These are phyloP conservation scores for Mycena galopus DNA, from an alignment of 768 basidiomycete species.

Conservation along the genomic window DNA sequence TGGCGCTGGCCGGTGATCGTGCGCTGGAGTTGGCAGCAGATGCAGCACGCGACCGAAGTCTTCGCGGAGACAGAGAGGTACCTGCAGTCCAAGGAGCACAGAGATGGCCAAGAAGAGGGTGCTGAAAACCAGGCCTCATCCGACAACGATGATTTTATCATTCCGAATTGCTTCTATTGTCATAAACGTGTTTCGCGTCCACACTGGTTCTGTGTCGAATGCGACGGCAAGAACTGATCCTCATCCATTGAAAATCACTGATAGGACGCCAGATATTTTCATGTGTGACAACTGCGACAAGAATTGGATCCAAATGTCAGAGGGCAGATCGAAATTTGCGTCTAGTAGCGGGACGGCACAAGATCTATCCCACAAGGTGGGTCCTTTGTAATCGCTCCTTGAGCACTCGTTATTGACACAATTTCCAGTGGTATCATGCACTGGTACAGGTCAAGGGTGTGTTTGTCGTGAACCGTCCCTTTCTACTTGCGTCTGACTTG, in stretches of 20 bases:
- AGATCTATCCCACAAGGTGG: background rate
- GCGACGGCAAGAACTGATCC: background rate
- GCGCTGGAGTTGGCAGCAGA: background rate
- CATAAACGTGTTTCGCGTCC: background rate
- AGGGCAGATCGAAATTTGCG: no score
- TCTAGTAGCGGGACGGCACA: no score
- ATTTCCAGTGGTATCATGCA: constrained; percentile 3
- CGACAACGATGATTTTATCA: background rate
- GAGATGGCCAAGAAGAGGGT: background rate
- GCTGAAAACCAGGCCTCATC: background rate
- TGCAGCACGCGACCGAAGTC: background rate
- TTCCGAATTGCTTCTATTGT: constrained; percentile 4
- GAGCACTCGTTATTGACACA: background rate
- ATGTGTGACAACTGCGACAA: background rate
- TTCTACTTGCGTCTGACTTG: background rate
- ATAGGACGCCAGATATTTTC: background rate
- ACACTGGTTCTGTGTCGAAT: constrained; percentile 8
- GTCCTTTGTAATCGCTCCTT: background rate
- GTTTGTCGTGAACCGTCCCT: background rate
- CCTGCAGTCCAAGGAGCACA: background rate
- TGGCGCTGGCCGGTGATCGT: background rate
- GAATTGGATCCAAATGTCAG: background rate
- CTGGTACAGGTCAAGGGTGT: background rate
- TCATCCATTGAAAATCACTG: background rate
- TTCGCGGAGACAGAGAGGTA: background rate